phyloP scores from a whole-genome alignment of 1,139 yeast genomes.

The Debaryomyces robertsiae region DNA sequence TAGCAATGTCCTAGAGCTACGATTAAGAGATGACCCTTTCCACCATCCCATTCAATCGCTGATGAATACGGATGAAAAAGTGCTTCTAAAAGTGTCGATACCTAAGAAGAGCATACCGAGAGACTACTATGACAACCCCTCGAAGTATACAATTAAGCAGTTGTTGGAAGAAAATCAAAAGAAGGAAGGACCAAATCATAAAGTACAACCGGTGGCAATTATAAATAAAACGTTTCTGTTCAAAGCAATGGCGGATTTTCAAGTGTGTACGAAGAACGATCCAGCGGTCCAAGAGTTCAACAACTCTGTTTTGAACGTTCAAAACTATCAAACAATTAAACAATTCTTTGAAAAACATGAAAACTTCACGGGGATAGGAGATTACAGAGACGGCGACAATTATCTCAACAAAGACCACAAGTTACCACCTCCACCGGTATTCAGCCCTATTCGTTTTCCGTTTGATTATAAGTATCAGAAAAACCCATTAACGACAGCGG shows the following conservation, averaged over 20 bases:
- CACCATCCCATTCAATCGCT: constrained; percentile 79
- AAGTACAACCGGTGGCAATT: constrained; percentile 64
- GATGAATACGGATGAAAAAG: constrained; percentile 56
- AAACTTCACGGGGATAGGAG: constrained; percentile 34
- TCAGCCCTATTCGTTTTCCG: constrained; percentile 76
- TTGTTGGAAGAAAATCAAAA: constrained; percentile 40
- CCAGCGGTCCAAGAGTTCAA: constrained; percentile 43
- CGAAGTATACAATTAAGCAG: constrained; percentile 52
- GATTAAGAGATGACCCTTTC: constrained; percentile 68
- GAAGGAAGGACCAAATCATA: constrained; percentile 29
- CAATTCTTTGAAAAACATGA: constrained; percentile 43
- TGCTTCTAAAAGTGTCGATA: constrained; percentile 67
- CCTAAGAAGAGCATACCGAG: constrained; percentile 55
- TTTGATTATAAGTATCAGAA: constrained; percentile 56
- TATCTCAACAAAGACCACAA: constrained; percentile 55
- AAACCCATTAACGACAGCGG: constrained; percentile 54
- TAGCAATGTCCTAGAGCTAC: constrained; percentile 55
- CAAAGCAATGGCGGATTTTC: constrained; percentile 88
- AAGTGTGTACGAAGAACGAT: constrained; percentile 64
- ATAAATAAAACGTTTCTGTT: constrained; percentile 74
- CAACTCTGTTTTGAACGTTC: constrained; percentile 25
- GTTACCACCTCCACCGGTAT: constrained; percentile 84
- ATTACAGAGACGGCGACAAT: constrained; percentile 28
- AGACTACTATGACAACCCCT: constrained; percentile 41
- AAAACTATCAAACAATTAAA: constrained; percentile 41